These are phyloP conservation scores for Chlorella sp. DNA, from an alignment of 139 green algal genomes.

Conservation along the genomic window DNA sequence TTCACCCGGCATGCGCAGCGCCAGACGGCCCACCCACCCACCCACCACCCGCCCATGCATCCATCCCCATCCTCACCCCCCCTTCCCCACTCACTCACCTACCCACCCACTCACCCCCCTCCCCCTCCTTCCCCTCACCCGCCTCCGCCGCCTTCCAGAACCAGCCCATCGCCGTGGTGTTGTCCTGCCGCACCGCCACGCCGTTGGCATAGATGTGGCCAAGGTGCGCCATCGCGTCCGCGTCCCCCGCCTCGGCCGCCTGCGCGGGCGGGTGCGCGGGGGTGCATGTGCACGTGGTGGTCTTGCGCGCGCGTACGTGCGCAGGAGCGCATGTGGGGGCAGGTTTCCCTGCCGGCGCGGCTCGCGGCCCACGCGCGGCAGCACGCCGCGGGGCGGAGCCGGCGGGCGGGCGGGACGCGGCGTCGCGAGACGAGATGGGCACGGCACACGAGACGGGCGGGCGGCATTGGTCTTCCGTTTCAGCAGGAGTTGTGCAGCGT, in stretches of 20 bases:
- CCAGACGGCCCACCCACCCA: not conserved
- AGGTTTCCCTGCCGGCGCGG: too few relatives aligned
- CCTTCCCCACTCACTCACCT: not conserved
- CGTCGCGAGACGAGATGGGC: too few relatives aligned
- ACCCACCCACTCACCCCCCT: not conserved
- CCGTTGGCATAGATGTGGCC: constrained; percentile 91
- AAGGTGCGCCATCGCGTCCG: constrained; percentile 83
- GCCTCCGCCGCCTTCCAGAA: constrained; percentile 38
- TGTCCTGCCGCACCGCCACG: constrained; percentile 50
- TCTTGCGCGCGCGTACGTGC: too few relatives aligned
- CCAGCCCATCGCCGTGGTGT: constrained; percentile 53
- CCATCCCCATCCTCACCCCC: not conserved
- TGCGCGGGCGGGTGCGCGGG: constrained; percentile 4
- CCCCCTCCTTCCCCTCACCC: not conserved
- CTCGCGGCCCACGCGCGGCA: too few relatives aligned
- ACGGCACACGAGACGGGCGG: too few relatives aligned
- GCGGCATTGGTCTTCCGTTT: too few relatives aligned
- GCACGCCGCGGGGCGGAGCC: too few relatives aligned
- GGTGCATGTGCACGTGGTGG: too few relatives aligned
- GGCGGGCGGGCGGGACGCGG: too few relatives aligned
- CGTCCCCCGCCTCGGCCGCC: constrained; percentile 72
- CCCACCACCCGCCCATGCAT: not conserved
- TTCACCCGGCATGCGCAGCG: not conserved
- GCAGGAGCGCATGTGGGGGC: too few relatives aligned
- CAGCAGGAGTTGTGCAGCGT: too few relatives aligned